Evolutionary conservation across 208 protist genomes (phyloP), one percentile per base, ranked within the genome.

Genomic region (Phytomonas francai): DNA sequence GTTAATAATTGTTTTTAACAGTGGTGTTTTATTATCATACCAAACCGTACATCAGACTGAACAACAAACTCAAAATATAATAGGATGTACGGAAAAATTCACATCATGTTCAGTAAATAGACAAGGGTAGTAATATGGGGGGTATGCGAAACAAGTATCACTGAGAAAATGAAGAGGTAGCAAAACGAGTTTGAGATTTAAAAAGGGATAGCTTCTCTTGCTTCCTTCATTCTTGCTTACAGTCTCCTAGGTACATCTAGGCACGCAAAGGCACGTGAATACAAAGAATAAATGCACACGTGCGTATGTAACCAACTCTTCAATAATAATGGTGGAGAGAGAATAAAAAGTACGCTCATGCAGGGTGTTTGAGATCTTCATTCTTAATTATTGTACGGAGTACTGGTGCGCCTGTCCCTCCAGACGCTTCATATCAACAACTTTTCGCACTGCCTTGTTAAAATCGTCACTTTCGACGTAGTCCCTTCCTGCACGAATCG

Each of bases 371-470:
- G 14, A 22, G 31, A 6, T 59, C 32, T 66, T 54, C 27, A 8
- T 70, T 39, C 63, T 56, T 54, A 11, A 29, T 78, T 89, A 97
- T 70, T 96, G 88, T 16, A 96, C 88, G 2, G 85, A 72, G 78
- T 97, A 97, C 64, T 85, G 76, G 56, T 97, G 93, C 42, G 86
- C 82, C 33, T 78, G 80, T 11, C 90, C 88, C 77, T 99, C 99
- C 29, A 99, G 84, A 72, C 98, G 98, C 88, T 99, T 99, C 71
- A 89, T 90, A 31, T 99, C 98, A 14, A 79, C 83, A 28, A 99
- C 93, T 85, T 99, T 99, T 54, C 98, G 89, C 19, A 96, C 97
- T 33, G 98, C 99, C 80, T 99, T 99, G 85, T 99, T 99, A 75
- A 99, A 99, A 78, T 99, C 99, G 63, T 99, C 97, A 72, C 98